Base-by-base conservation (phyloP, 2,329 filamentous ascomycete genomes). In the Camillea tinctor region DNA sequence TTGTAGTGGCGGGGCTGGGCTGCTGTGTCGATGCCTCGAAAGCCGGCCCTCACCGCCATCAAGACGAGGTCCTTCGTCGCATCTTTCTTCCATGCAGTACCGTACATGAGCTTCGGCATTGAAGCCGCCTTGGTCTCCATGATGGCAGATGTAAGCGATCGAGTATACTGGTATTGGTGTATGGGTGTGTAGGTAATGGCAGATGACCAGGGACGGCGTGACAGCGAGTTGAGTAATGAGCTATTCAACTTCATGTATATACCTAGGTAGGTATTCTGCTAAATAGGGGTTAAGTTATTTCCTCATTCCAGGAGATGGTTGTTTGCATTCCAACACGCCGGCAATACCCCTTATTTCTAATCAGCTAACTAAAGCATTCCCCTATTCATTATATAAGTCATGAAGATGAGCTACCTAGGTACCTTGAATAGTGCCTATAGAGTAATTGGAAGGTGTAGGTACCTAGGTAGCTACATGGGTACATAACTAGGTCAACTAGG, bases 71-170 rank as follows among this genome's bases (percentile, higher is more conserved):
- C 78, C 20, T 83, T 81, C 0, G 90, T 92, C 19, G 76, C 76
- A 1, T 88, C 85, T 69, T 89, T 88, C 74, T 95, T 95, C 91
- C 91, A 94, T n/a, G 91, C 91, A 2, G 91, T 94, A 55, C 91
- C 91, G 73, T 95, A 95, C 63, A 95, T 69, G 26, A 88, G 77
- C 62, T 78, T 80, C 4, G 83, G 84, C 66, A 85, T 80, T 17
- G 68, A 71, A 50, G 73, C 74, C 23, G 71, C 64, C 54, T 58
- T 63, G 8, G 50, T n/a, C 36, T 66, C 59, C 52, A 63, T 66
- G 22, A 50, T 24, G 6, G 51, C 49, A 48, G 30, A 57, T 22
- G 56, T 55, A 1, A 24, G 2, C 2, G 50, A 44, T 17, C 36
- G 36, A 44, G 36, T n/a, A 15, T n/a, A 17, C 4, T n/a, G 7